Percentiles rank a stretch among this genome's conserved stretches.
Evolutionary conservation across 2,329 filamentous ascomycete genomes (phyloP).

Genomic region (Microdochium bolleyi): DNA sequence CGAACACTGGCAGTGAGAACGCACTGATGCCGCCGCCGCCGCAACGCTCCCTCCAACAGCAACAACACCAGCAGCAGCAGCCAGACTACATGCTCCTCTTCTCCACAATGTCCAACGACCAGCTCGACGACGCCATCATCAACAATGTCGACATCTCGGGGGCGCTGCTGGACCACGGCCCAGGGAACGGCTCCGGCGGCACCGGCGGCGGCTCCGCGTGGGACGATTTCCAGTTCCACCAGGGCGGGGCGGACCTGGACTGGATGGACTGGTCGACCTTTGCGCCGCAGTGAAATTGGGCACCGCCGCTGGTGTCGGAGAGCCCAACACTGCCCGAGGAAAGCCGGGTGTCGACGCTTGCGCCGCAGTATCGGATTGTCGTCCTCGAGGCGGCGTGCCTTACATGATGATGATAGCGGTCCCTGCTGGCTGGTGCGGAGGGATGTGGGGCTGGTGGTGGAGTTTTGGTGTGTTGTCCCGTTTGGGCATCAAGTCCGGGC

Average conservation of each 20-base stretch:
- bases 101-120: slow-evolving; percentile 25
- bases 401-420: too few species aligned
- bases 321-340: too few species aligned
- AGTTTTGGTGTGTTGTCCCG: too few species aligned
- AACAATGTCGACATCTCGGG: slow-evolving; percentile 15
- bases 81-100: slow-evolving; percentile 21
- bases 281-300: not conserved
- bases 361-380: too few species aligned
- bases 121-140: slow-evolving; percentile 23
- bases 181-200: not conserved
- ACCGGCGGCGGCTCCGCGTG: slow-evolving; percentile 19
- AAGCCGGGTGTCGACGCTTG: too few species aligned
- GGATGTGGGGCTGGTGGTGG: too few species aligned
- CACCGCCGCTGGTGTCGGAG: too few species aligned
- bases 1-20: not conserved
- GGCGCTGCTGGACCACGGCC: not conserved
- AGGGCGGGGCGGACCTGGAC: slow-evolving; percentile 19
- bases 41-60: slow-evolving; percentile 9
- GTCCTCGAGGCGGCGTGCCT: too few species aligned
- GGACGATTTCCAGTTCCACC: slow-evolving; percentile 24
- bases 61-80: slow-evolving; percentile 13
- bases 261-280: slow-evolving; percentile 25
- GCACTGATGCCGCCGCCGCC: slow-evolving; percentile 4
- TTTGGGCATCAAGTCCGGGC: too few species aligned
- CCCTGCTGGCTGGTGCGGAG: too few species aligned